phyloP scores from a whole-genome alignment of 192 early-diverging fungal genomes.

The Diversispora eburnea region DNA sequence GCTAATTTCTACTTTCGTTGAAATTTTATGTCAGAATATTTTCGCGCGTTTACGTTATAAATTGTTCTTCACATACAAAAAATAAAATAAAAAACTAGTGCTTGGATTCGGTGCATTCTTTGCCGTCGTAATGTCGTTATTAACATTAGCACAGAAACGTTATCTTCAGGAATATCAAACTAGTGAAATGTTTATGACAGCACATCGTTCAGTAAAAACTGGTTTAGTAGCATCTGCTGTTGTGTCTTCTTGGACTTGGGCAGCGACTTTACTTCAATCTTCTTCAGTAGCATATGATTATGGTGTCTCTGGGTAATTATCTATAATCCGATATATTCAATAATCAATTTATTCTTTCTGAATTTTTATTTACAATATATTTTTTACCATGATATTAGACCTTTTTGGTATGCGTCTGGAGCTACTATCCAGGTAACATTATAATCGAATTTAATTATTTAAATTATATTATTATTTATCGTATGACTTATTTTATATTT shows the following conservation, averaged over 20 bases:
- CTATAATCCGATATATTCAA: background rate
- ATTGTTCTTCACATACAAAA: background rate
- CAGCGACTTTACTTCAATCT: conserved; percentile 65
- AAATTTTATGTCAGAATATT: background rate
- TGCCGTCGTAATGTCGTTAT: conserved; percentile 56
- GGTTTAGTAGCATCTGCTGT: conserved; percentile 67
- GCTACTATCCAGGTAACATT: conserved; percentile 57
- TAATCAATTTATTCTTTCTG: background rate
- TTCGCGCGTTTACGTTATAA: background rate
- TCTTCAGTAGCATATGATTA: conserved; percentile 70
- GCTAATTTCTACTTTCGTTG: background rate
- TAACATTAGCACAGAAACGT: conserved; percentile 60
- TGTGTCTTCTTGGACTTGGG: conserved; percentile 67
- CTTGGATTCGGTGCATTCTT: conserved; percentile 53
- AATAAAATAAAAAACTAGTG: conserved; percentile 11
- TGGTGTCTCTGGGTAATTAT: conserved; percentile 47
- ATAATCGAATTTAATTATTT: background rate
- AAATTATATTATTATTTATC: too few species aligned
- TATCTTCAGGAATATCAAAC: conserved; percentile 63
- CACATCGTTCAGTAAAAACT: conserved; percentile 61
- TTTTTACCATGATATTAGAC: conserved; percentile 24
- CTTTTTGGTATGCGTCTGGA: conserved; percentile 68
- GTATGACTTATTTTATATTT: background rate
- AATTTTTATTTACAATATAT: background rate
- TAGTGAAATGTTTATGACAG: conserved; percentile 69